These are phyloP conservation scores for Penstemon newberryi DNA, from an alignment of 257 asterid genomes.

Conservation along the genomic window DNA sequence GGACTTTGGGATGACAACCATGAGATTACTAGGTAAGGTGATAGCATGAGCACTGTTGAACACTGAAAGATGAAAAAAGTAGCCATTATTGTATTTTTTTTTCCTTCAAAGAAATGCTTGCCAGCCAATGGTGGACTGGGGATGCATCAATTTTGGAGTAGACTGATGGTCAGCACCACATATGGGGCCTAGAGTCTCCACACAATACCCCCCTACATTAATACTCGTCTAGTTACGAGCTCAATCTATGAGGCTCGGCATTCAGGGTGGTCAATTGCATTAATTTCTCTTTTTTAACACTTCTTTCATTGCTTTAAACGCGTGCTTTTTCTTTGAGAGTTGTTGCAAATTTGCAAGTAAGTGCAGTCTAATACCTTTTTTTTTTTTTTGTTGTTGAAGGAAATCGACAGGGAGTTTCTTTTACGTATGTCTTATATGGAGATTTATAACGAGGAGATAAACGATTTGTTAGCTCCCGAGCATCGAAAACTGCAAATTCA, in stretches of 20 bases:
- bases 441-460: constrained; percentile 93
- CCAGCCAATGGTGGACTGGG: no score
- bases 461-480: constrained; percentile 95
- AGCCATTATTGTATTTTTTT: no score
- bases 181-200: no score
- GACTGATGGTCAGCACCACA: no score
- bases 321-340: constrained; percentile 16
- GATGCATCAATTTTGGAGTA: no score
- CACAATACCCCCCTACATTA: no score
- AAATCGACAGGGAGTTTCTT: constrained; percentile 76
- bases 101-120: no score
- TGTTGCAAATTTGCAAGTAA: constrained; percentile 8
- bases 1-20: constrained; percentile 15
- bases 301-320: neutral
- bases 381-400: constrained; percentile 40
- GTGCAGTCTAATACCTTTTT: constrained; percentile 16
- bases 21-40: neutral
- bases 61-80: no score
- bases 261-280: neutral
- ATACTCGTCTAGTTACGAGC: no score
- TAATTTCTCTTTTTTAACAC: neutral
- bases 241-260: neutral
- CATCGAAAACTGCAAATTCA: constrained; percentile 87
- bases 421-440: constrained; percentile 98
- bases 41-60: neutral